Conservation (phyloP, 306 rosid genomes). For the Citrullus mucosospermus region DNA sequence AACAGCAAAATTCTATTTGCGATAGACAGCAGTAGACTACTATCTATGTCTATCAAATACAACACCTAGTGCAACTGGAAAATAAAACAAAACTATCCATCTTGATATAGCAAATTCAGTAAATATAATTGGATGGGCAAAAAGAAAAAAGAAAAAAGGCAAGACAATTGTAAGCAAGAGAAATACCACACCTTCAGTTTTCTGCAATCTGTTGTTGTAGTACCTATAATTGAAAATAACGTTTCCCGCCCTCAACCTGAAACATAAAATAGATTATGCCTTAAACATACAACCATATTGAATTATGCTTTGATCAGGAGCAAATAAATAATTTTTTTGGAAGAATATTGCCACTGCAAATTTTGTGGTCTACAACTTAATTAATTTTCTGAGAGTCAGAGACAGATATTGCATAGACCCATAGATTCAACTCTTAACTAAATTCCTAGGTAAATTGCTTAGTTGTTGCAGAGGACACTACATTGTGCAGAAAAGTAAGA, state of each 20-base stretch:
- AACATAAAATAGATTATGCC: slow-evolving; percentile 14
- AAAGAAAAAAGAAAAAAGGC: not conserved
- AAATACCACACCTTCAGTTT: slow-evolving; percentile 46
- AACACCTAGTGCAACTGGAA: not conserved
- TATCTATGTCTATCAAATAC: too few species aligned
- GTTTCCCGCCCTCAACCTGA: slow-evolving; percentile 72
- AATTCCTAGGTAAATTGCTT: not conserved
- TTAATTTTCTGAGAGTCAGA: not conserved
- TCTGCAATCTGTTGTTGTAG: slow-evolving; percentile 51
- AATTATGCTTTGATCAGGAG: not conserved
- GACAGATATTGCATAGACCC: not conserved
- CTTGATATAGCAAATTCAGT: not conserved
- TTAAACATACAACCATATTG: not conserved
- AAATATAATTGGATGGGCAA: not conserved
- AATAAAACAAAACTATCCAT: not conserved
- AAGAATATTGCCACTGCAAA: not conserved
- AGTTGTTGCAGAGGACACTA: not conserved
- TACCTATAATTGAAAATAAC: slow-evolving; percentile 67
- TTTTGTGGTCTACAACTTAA: not conserved
- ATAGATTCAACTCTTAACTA: not conserved
- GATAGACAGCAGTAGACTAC: too few species aligned
- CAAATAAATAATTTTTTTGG: not conserved
- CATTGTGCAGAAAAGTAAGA: not conserved
- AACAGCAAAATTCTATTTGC: too few species aligned
- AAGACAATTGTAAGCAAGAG: not conserved